phyloP scores from a whole-genome alignment of 140 eudicot species.

The Flaveria floridana region DNA sequence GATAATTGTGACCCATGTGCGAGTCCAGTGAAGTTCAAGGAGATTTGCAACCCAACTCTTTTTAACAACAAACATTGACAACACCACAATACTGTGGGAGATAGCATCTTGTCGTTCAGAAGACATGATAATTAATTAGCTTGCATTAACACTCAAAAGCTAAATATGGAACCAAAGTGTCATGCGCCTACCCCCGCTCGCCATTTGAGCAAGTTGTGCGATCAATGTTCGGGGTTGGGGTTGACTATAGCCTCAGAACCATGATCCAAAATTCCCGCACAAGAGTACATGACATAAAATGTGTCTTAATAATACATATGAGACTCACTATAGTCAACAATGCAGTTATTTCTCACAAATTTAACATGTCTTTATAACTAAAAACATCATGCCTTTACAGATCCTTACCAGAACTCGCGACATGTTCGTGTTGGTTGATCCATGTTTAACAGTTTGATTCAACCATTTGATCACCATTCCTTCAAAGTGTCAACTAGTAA shows the following conservation, averaged over 20 bases:
- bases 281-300: too few relatives aligned
- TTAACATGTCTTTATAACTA: constrained; percentile 14
- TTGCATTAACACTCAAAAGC: too few relatives aligned
- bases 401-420: constrained; percentile 17
- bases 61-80: not conserved
- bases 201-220: too few relatives aligned
- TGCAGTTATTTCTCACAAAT: constrained; percentile 23
- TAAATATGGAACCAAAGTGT: too few relatives aligned
- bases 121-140: not conserved
- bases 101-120: not conserved
- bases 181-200: not conserved
- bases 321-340: too few relatives aligned
- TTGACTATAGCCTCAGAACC: not conserved
- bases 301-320: too few relatives aligned
- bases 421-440: constrained; percentile 15
- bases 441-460: constrained; percentile 11
- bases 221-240: too few relatives aligned
- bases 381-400: constrained; percentile 14
- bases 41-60: not conserved
- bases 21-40: not conserved
- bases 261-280: not conserved
- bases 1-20: not conserved
- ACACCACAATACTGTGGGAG: not conserved
- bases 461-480: constrained; percentile 5
- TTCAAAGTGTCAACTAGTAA: constrained; percentile 18